Evolutionary conservation across 2,329 filamentous ascomycete species (phyloP).

Genomic region (Pseudocercospora fuligena): DNA sequence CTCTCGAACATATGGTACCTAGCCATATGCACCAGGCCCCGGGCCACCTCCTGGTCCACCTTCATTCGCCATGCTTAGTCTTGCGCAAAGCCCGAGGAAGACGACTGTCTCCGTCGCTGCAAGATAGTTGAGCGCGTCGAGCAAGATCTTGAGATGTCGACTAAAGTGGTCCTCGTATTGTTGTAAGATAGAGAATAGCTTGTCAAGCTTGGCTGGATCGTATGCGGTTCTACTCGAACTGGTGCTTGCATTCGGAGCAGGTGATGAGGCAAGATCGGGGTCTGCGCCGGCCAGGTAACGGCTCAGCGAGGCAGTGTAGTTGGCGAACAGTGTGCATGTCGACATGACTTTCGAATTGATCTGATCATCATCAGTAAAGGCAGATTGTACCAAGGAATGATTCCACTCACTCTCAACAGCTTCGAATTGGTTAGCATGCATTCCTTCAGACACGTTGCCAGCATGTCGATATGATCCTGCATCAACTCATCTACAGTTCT

Average conservation of each 20-base stretch:
- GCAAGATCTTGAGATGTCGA: constrained; percentile 86
- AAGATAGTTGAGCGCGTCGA: constrained; percentile 95
- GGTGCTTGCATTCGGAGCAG: constrained; percentile 37
- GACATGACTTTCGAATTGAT: constrained; percentile 97
- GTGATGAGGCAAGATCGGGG: constrained; percentile 67
- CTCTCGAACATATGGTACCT: constrained; percentile 6
- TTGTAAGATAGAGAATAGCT: constrained; percentile 82
- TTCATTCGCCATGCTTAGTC: constrained; percentile 80
- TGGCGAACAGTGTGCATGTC: constrained; percentile 91
- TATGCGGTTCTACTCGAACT: constrained; percentile 38
- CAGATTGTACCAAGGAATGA: not conserved
- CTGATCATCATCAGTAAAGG: constrained; percentile 52
- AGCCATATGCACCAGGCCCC: constrained; percentile 30
- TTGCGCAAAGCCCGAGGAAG: constrained; percentile 81
- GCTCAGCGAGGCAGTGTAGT: constrained; percentile 84
- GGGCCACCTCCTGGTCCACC: constrained; percentile 49
- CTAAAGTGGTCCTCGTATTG: constrained; percentile 95
- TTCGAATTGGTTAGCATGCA: constrained; percentile 99
- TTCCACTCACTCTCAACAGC: constrained; percentile 72
- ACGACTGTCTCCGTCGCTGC: constrained; percentile 97
- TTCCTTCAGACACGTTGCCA: constrained; percentile 97
- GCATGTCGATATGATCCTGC: constrained; percentile 98
- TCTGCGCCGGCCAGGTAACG: constrained; percentile 84
- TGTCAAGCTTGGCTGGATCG: constrained; percentile 67
- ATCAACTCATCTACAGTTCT: constrained; percentile 95